A percentile compares a stretch with the other conserved stretches of the same genome.
phyloP scores from a whole-genome alignment of 2,329 filamentous ascomycete genomes.

The Fusarium equiseti region DNA sequence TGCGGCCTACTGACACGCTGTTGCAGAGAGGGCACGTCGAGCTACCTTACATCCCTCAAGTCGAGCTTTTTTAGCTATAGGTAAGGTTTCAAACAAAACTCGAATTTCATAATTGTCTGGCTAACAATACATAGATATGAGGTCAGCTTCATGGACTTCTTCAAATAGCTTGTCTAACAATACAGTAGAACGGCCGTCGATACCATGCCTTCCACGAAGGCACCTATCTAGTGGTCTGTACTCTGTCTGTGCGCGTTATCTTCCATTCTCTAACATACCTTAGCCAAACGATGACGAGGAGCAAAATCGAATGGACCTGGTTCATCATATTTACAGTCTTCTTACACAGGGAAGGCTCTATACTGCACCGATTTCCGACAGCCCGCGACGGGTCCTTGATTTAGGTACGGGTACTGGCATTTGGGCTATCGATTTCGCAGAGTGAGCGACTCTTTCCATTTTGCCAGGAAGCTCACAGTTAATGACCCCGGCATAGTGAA shows the following conservation, averaged over 20 bases:
- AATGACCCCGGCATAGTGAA: slow-evolving; percentile 6
- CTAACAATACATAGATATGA: slow-evolving; percentile 20
- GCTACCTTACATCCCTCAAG: slow-evolving; percentile 25
- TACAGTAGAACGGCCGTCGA: slow-evolving; percentile 29
- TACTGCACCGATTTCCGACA: slow-evolving; percentile 19
- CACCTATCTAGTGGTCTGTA: slow-evolving; percentile 16
- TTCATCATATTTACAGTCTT: slow-evolving; percentile 34
- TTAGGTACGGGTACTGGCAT: slow-evolving; percentile 33
- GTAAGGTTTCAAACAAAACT: neutral
- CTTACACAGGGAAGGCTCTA: slow-evolving; percentile 21
- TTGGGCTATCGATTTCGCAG: slow-evolving; percentile 38
- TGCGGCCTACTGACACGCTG: neutral
- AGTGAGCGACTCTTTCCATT: neutral
- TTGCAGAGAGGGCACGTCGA: slow-evolving; percentile 9
- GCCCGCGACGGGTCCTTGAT: slow-evolving; percentile 26
- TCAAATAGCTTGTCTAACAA: neutral
- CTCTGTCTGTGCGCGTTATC: neutral
- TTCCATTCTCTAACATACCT: neutral
- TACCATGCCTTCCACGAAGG: slow-evolving; percentile 38
- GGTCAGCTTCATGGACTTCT: neutral
- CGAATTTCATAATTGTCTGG: fast-evolving
- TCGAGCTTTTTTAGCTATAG: slow-evolving; percentile 34
- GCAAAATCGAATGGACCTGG: slow-evolving; percentile 33
- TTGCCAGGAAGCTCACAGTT: fast-evolving
- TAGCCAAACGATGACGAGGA: slow-evolving; percentile 37